phyloP scores from a whole-genome alignment of 2,329 filamentous ascomycete species.

The Metarhizium robertsii region DNA sequence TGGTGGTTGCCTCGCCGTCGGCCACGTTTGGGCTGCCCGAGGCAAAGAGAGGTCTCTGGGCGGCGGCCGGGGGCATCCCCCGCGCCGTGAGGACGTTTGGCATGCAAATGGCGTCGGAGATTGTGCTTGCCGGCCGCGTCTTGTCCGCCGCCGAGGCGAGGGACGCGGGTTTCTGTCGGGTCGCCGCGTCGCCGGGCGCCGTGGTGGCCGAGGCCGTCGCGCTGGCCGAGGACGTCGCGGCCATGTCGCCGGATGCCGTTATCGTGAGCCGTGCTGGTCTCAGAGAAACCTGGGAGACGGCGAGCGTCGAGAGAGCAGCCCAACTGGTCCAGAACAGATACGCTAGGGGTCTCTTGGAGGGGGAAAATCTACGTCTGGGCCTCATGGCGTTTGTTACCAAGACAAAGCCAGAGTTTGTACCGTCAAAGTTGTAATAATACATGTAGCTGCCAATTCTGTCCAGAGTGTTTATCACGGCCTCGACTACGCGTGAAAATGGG shows the following conservation, averaged over 20 bases:
- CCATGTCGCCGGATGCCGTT: constrained; percentile 26
- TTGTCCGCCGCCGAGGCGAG: constrained; percentile 31
- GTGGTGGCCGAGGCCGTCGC: constrained; percentile 26
- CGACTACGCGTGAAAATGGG: no score
- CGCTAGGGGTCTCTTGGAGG: constrained; percentile 26
- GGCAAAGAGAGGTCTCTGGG: constrained; percentile 43
- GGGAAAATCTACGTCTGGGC: constrained; percentile 40
- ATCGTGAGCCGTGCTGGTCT: constrained; percentile 30
- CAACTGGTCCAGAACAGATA: constrained; percentile 33
- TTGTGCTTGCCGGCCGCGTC: constrained; percentile 36
- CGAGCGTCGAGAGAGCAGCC: constrained; percentile 27
- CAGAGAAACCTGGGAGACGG: constrained; percentile 28
- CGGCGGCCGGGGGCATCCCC: constrained; percentile 41
- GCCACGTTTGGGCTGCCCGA: constrained; percentile 45
- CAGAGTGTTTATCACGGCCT: no score
- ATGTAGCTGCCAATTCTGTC: no score
- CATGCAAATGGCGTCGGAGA: constrained; percentile 37
- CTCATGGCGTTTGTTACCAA: constrained; percentile 42
- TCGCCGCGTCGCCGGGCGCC: constrained; percentile 27
- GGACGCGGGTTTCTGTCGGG: constrained; percentile 17
- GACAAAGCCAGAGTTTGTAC: constrained; percentile 37
- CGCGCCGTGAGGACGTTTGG: constrained; percentile 36
- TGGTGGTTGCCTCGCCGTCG: constrained; percentile 41
- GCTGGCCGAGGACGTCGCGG: constrained; percentile 24
- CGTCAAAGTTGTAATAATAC: constrained; percentile 31